phyloP scores from a whole-genome alignment of 2,329 filamentous ascomycete genomes.

The Claviceps africana region DNA sequence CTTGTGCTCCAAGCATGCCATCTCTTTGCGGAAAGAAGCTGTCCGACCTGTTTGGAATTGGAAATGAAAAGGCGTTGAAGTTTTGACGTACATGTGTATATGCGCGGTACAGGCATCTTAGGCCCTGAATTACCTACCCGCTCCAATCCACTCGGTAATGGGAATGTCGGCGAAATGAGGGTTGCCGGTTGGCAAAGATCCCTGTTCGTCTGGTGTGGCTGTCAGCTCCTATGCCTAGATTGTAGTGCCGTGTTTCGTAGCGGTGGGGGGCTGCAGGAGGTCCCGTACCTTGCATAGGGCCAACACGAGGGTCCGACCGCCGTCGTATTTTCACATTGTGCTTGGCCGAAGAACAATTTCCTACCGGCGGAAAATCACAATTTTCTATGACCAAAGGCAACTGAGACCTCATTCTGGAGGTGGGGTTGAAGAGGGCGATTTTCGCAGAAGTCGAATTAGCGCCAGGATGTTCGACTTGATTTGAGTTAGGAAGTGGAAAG shows the following conservation, averaged over 20 bases:
- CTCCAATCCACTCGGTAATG: not conserved
- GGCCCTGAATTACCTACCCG: not conserved
- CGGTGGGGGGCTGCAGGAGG: not conserved
- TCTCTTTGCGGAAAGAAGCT: not conserved
- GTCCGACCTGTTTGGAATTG: not conserved
- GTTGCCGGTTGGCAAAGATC: not conserved
- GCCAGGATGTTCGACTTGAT: not conserved
- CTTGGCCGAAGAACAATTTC: not conserved
- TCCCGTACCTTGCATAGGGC: constrained; percentile 2
- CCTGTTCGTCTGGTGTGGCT: constrained; percentile 1
- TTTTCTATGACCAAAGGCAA: not conserved
- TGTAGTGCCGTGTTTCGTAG: not conserved
- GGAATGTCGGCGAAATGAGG: not conserved
- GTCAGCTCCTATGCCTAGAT: not conserved
- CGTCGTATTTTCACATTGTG: not conserved
- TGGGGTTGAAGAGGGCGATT: not conserved
- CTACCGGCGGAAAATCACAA: not conserved
- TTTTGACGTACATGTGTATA: not conserved
- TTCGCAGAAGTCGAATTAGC: not conserved
- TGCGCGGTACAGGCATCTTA: too few species aligned
- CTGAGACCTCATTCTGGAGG: not conserved
- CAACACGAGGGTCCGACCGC: not conserved
- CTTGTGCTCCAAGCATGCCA: not conserved
- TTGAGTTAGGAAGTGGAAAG: not conserved
- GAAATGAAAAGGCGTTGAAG: not conserved